These are phyloP conservation scores for Ganoderma boninense DNA, from an alignment of 1,284 basidiomycete genomes.

Conservation along the genomic window DNA sequence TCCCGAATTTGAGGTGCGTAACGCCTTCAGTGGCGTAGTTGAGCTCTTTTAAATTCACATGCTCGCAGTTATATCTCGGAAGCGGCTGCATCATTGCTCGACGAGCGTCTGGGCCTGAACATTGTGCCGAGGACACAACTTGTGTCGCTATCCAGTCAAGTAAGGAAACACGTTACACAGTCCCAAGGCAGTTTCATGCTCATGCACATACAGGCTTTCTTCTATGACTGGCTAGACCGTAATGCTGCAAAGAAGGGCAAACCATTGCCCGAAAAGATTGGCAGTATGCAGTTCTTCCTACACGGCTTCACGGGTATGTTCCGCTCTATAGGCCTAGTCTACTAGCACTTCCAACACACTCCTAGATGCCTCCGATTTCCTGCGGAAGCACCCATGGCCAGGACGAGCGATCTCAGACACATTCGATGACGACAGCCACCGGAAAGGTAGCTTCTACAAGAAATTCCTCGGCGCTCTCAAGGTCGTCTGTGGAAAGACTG, in stretches of 20 bases:
- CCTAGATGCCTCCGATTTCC: constrained; percentile 86
- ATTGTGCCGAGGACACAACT: constrained; percentile 91
- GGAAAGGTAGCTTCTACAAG: constrained; percentile 70
- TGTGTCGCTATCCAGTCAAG: constrained; percentile 82
- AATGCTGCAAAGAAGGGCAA: constrained; percentile 83
- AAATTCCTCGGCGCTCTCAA: constrained; percentile 72
- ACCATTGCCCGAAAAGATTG: constrained; percentile 84
- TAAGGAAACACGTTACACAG: constrained; percentile 42
- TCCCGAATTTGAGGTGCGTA: constrained; percentile 79
- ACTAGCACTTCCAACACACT: not conserved
- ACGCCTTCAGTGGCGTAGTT: not conserved
- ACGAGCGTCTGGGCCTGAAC: constrained; percentile 75
- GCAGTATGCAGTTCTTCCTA: constrained; percentile 90
- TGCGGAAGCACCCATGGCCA: constrained; percentile 89
- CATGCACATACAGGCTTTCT: constrained; percentile 64
- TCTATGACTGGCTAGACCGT: constrained; percentile 89
- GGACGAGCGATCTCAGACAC: constrained; percentile 85
- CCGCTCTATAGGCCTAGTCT: not conserved
- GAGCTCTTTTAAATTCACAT: not conserved
- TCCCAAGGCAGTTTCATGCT: not conserved
- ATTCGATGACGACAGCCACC: constrained; percentile 82
- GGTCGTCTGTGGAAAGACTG: constrained; percentile 82
- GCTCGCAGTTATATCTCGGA: constrained; percentile 67
- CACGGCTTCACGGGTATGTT: constrained; percentile 79
- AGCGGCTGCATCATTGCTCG: constrained; percentile 88